phyloP scores from a whole-genome alignment of 129 eudicot species.

The Flaveria bidentis region DNA sequence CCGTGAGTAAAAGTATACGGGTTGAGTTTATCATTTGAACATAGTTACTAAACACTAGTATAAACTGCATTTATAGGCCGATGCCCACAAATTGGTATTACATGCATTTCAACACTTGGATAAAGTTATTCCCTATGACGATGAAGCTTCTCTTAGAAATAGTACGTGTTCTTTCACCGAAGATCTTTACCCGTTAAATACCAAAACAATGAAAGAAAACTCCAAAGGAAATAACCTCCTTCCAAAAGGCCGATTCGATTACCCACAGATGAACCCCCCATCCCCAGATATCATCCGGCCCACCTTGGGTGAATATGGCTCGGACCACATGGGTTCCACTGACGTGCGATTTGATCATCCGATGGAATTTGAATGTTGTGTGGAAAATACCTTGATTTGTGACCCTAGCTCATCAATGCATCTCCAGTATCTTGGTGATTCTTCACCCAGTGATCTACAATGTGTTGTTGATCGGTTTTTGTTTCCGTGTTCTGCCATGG shows the following conservation, averaged over 20 bases:
- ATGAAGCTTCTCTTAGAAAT: conserved; percentile 45
- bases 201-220: conserved; percentile 33
- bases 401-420: conserved; percentile 50
- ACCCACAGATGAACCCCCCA: conserved; percentile 37
- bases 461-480: conserved; percentile 45
- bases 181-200: conserved; percentile 32
- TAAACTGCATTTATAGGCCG: conserved; percentile 41
- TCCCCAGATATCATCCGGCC: conserved; percentile 48
- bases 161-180: conserved; percentile 34
- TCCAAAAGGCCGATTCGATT: conserved; percentile 33
- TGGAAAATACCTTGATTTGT: conserved; percentile 46
- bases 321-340: conserved; percentile 39
- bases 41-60: background rate
- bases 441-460: conserved; percentile 43
- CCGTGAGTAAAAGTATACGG: background rate
- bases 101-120: conserved; percentile 61
- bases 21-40: background rate
- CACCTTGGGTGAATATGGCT: conserved; percentile 39
- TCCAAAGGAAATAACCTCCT: conserved; percentile 24
- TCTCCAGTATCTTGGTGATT: conserved; percentile 48
- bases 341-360: conserved; percentile 49
- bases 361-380: conserved; percentile 40
- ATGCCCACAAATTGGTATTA: conserved; percentile 59
- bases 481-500: conserved; percentile 37
- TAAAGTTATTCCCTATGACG: conserved; percentile 58